Conservation (phyloP, 129 eudicot genomes). For the Escallonia rubra region DNA sequence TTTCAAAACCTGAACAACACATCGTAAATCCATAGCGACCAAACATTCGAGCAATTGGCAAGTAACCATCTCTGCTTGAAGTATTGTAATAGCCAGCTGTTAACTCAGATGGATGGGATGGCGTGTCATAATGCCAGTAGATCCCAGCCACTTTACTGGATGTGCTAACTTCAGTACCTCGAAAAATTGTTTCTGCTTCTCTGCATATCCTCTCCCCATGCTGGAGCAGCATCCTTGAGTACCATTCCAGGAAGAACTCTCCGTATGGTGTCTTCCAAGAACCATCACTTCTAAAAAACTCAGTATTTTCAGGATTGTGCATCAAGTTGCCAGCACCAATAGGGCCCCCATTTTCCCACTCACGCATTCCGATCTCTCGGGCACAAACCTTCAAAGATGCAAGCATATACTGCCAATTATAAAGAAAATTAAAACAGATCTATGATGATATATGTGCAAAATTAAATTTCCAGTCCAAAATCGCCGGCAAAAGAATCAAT, state of each 20-base stretch:
- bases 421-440: background rate
- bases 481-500: background rate
- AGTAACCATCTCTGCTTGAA: conserved; percentile 16
- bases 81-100: conserved; percentile 29
- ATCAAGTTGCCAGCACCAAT: conserved; percentile 11
- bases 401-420: conserved; percentile 28
- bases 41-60: conserved; percentile 27
- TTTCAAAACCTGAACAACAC: conserved; percentile 30
- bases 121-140: conserved; percentile 23
- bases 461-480: background rate
- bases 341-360: conserved; percentile 25
- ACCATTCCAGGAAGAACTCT: conserved; percentile 33
- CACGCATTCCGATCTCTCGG: conserved; percentile 14
- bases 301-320: conserved; percentile 23
- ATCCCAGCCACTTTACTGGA: conserved; percentile 26
- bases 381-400: conserved; percentile 32
- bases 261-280: conserved; percentile 26
- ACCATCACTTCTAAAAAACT: conserved; percentile 19
- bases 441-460: background rate
- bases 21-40: conserved; percentile 23
- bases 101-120: conserved; percentile 26
- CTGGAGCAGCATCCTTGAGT: conserved; percentile 20
- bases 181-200: conserved; percentile 44
- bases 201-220: conserved; percentile 35
- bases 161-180: conserved; percentile 23